These are phyloP conservation scores for Populus hybrid DNA, from an alignment of 441 rosid species.

Conservation along the genomic window DNA sequence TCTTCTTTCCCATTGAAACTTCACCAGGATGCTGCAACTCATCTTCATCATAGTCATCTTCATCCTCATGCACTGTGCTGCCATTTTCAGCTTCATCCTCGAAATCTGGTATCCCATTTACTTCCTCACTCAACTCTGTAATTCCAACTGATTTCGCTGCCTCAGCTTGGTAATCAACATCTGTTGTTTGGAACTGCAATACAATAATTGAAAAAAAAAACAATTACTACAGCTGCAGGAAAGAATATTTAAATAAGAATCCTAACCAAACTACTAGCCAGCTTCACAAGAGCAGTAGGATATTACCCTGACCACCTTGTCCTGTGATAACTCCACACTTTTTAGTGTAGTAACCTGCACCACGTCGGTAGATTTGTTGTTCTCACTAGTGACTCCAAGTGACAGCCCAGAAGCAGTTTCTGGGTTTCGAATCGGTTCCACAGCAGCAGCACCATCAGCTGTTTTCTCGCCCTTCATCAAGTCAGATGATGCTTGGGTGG, in stretches of 20 bases:
- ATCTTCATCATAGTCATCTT: conserved; percentile 37
- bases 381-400: conserved; percentile 26
- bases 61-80: conserved; percentile 44
- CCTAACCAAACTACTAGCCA: conserved; percentile 10
- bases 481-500: conserved; percentile 40
- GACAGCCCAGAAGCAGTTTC: conserved; percentile 28
- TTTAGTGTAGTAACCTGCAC: conserved; percentile 37
- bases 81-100: conserved; percentile 46
- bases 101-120: conserved; percentile 32
- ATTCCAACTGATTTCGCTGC: conserved; percentile 34
- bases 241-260: conserved; percentile 11
- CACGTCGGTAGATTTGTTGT: conserved; percentile 34
- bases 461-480: conserved; percentile 29
- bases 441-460: conserved; percentile 29
- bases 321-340: conserved; percentile 31
- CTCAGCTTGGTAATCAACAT: conserved; percentile 32
- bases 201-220: conserved; percentile 6
- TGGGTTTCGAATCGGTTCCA: conserved; percentile 20
- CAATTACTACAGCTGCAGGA: neutral
- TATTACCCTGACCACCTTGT: conserved; percentile 42
- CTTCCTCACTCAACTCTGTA: conserved; percentile 45
- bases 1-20: conserved; percentile 66
- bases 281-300: conserved; percentile 14
- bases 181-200: conserved; percentile 40
- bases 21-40: conserved; percentile 53